These are phyloP conservation scores for Tephrocybe sp. DNA, from an alignment of 768 basidiomycete species.

Conservation along the genomic window DNA sequence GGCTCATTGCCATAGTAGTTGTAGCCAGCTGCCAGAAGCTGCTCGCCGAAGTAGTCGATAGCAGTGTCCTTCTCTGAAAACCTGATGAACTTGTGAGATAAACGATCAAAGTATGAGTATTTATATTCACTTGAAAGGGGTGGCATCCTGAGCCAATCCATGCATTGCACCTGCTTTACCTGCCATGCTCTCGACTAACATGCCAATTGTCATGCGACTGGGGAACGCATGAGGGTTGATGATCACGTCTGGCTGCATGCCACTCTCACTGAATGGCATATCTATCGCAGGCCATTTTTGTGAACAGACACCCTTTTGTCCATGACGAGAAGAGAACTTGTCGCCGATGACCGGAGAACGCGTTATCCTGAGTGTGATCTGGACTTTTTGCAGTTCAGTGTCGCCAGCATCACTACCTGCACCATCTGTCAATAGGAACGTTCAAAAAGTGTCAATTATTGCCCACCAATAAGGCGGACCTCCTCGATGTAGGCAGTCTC, in stretches of 20 bases:
- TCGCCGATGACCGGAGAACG: slow-evolving; percentile 97
- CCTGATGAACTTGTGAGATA: slow-evolving; percentile 35
- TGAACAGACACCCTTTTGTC: slow-evolving; percentile 99
- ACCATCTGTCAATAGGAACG: not conserved
- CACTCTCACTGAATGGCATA: slow-evolving; percentile 99
- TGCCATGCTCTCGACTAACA: slow-evolving; percentile 99
- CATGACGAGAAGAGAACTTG: slow-evolving; percentile 98
- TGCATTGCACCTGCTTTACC: slow-evolving; percentile 99
- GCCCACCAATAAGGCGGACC: slow-evolving; percentile 83
- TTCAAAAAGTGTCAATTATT: not conserved
- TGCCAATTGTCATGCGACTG: slow-evolving; percentile 99
- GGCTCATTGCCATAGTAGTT: slow-evolving; percentile 99
- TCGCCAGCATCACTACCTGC: slow-evolving; percentile 86
- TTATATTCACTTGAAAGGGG: slow-evolving; percentile 85
- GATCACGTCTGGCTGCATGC: slow-evolving; percentile 98
- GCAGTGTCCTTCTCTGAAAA: slow-evolving; percentile 98
- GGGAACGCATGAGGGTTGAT: slow-evolving; percentile 99
- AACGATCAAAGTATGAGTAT: slow-evolving; percentile 10
- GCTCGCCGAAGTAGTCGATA: slow-evolving; percentile 95
- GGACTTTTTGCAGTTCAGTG: slow-evolving; percentile 85
- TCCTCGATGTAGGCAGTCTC: slow-evolving; percentile 87
- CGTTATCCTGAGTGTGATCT: slow-evolving; percentile 89
- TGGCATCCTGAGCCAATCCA: slow-evolving; percentile 96
- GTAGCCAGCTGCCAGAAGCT: slow-evolving; percentile 90
- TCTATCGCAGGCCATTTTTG: slow-evolving; percentile 98